Evolutionary conservation across 2,329 filamentous ascomycete species (phyloP).

Genomic region (Saccharata proteae): DNA sequence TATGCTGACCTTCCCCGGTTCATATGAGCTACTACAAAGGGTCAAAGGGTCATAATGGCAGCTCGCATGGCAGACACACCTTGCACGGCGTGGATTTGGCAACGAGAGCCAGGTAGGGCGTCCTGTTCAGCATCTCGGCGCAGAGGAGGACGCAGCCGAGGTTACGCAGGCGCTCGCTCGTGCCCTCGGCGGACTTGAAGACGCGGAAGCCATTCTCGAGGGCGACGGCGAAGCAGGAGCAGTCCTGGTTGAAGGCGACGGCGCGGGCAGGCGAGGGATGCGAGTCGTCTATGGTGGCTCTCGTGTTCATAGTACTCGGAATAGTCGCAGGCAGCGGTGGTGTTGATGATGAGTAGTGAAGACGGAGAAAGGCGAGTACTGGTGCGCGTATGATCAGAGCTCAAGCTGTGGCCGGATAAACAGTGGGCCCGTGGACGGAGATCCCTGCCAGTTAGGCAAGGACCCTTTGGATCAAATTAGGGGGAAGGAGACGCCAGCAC

Average conservation of each 20-base stretch:
- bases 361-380: background rate
- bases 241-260: conserved; percentile 73
- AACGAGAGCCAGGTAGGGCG: conserved; percentile 80
- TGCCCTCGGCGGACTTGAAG: conserved; percentile 20
- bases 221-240: conserved; percentile 76
- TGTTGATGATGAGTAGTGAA: background rate
- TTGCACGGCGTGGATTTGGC: conserved; percentile 85
- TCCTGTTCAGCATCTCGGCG: conserved; percentile 75
- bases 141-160: conserved; percentile 59
- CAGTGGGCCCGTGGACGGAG: conserved; percentile 9
- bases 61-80: conserved; percentile 28
- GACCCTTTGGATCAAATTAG: conserved; percentile 10
- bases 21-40: conserved; percentile 7
- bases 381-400: too few relatives aligned
- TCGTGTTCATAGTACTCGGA: conserved; percentile 95
- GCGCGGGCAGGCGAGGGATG: conserved; percentile 66
- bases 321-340: too few relatives aligned
- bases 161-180: conserved; percentile 20
- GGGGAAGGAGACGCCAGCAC: conserved; percentile 9
- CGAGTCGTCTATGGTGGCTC: conserved; percentile 70
- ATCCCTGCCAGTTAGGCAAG: conserved; percentile 8
- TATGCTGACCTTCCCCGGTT: conserved; percentile 52
- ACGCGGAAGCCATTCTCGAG: conserved; percentile 70
- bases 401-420: too few relatives aligned
- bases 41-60: too few relatives aligned